These are phyloP conservation scores for Zygotorulaspora chibaensis DNA, from an alignment of 805 yeast species.

Conservation along the genomic window DNA sequence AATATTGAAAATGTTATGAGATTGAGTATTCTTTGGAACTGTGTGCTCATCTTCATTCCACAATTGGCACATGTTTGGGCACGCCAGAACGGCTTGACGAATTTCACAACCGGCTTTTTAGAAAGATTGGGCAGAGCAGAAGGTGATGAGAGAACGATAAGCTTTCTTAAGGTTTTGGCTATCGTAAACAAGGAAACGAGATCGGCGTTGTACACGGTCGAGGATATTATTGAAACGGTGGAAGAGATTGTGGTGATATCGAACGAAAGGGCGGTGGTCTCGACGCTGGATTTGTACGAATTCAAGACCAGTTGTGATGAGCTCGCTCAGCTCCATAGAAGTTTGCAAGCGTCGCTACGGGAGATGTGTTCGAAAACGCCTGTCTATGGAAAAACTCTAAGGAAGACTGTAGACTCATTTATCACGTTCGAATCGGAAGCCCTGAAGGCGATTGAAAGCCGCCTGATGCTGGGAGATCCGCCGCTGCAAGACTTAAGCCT, in stretches of 20 bases:
- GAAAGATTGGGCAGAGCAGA: conserved; percentile 8
- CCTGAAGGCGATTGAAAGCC: not conserved
- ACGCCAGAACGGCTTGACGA: not conserved
- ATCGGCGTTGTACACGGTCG: not conserved
- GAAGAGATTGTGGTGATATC: conserved; percentile 7
- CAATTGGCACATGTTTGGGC: not conserved
- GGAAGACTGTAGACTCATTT: too few species aligned
- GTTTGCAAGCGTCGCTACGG: too few species aligned
- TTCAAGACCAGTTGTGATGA: not conserved
- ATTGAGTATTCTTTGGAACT: not conserved
- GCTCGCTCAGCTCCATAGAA: not conserved
- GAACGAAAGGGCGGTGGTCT: not conserved
- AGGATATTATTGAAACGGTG: conserved; percentile 3
- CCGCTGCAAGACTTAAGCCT: not conserved
- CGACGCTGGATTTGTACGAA: not conserved
- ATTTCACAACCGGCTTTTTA: not conserved
- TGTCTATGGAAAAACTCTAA: too few species aligned
- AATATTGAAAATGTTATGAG: not conserved
- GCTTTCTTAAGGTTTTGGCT: conserved; percentile 4
- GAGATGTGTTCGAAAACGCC: too few species aligned
- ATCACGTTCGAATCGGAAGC: not conserved
- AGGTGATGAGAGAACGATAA: conserved; percentile 5
- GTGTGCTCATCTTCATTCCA: not conserved
- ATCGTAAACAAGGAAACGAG: not conserved
- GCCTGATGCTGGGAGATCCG: not conserved